Evolutionary conservation across 352 stramenopile species (phyloP), one percentile per base, ranked within the genome.

Genomic region (Detonula confervacea): DNA sequence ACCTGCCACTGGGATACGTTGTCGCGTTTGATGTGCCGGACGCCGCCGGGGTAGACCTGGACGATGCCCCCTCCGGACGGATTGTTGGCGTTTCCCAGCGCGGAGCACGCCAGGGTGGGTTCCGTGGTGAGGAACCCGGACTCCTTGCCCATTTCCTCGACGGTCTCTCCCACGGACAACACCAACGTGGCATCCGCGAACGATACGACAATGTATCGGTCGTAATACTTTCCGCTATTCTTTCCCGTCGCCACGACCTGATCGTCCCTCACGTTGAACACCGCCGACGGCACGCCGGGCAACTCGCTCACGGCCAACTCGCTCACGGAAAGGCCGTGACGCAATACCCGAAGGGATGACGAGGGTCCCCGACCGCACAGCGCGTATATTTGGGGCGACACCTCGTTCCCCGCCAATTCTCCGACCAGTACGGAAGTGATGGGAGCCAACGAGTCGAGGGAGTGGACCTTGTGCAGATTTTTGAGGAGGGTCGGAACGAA

Each of bases 181-280:
- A 99, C 97, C 25, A 99, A 92, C 16, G 97, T 99, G 42, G 97
- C 97, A 79, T 99, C 98, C 73, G 97, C 96, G 88, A 99, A 99
- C 54, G 95, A 98, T n/a, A 99, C 97, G 12, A 99, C 96, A 80
- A 99, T 99, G 80, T 98, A 99, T 77, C 86, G 81, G 66, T 92
- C 81, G 29, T 84, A 83, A 77, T 65, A 77, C 49, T 77, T 80
- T n/a, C n/a, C n/a, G 54, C 83, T 57, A 61, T 72, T 81, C 66
- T 81, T 74, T 62, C 18, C 57, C 22, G 18, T 51, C 6, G 47
- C 57, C 35, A n/a, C n/a, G n/a, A n/a, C n/a, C n/a, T 84, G 61
- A 59, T 81, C 77, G 35, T 97, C 94, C 49, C 96, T 95, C 49
- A 99, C 84, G 18, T 96, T 98, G 90, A 96, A 99, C 8, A 99